A percentile compares a stretch with the other conserved stretches of the same genome.
phyloP scores from a whole-genome alignment of 345 rosid species.

The Sapria himalayana region DNA sequence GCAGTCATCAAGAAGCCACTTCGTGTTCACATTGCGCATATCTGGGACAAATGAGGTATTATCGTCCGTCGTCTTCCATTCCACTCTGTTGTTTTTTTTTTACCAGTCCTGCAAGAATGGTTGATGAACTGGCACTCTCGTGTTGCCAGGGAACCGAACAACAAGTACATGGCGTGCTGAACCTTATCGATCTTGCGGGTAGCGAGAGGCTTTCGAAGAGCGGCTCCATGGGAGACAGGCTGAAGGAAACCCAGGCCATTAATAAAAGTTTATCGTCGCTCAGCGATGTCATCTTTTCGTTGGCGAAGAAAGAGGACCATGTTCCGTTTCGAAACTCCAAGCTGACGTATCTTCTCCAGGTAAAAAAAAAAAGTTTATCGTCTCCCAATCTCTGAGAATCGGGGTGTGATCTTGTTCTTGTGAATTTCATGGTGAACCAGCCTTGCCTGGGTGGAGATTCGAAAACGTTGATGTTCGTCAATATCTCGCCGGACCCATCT shows the following conservation, averaged over 20 bases:
- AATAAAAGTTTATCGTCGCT: slow-evolving; percentile 73
- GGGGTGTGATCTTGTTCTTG: slow-evolving; percentile 9
- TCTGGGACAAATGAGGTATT: slow-evolving; percentile 69
- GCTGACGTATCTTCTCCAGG: slow-evolving; percentile 88
- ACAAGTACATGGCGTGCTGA: slow-evolving; percentile 82
- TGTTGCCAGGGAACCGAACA: slow-evolving; percentile 55
- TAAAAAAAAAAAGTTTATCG: slow-evolving; percentile 9
- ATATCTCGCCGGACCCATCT: slow-evolving; percentile 63
- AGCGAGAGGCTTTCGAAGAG: slow-evolving; percentile 85
- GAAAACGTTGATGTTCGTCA: slow-evolving; percentile 83
- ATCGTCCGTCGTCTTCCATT: not conserved
- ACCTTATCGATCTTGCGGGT: slow-evolving; percentile 89
- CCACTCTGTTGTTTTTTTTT: not conserved
- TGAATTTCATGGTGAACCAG: slow-evolving; percentile 20
- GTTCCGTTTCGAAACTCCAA: slow-evolving; percentile 89
- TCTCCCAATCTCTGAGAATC: too few species aligned
- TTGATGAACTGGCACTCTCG: slow-evolving; percentile 7
- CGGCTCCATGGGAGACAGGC: slow-evolving; percentile 79
- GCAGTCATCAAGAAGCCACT: slow-evolving; percentile 62
- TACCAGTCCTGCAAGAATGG: not conserved
- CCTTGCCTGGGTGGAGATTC: slow-evolving; percentile 98
- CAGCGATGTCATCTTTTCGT: slow-evolving; percentile 71
- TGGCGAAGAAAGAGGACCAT: slow-evolving; percentile 88
- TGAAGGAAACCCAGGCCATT: slow-evolving; percentile 96
- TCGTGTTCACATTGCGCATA: slow-evolving; percentile 73